Evolutionary conservation across 2,329 filamentous ascomycete genomes (phyloP), one percentile per base, ranked within the genome.

Genomic region (Sphaerulina populicola): DNA sequence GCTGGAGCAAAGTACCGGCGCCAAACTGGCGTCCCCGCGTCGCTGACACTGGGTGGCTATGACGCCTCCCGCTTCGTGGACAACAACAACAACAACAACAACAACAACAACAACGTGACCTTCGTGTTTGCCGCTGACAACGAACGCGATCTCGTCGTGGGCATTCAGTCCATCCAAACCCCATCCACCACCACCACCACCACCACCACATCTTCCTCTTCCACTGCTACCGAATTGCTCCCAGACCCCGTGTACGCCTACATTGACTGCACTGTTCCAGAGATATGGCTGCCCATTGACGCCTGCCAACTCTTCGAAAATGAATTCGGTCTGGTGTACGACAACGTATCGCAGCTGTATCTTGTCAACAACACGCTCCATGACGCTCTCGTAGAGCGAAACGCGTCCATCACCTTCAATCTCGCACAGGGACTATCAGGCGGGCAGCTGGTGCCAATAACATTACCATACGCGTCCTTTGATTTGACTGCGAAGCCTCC

Each of bases 1-100:
- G 85, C 85, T 37, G 86, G 86, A 12, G 83, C 83, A n/a, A 77
- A 77, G 55, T 88, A 88, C 62, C 76, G 82, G 6, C 23, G 6
- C 4, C 5, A 50, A 43, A 60, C 63, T 11, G 65, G 63, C 6
- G 65, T 70, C n/a, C 64, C 68, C 8, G 68, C 63, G 11, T 73
- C 71, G 29, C 67, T 88, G 41, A 85, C 81, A 0, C 69, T 89
- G 8, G 85, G 86, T 18, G 85, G 86, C 27, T 87, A 83, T 62
- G 85, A 88, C 63, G 66, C 73, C 10, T 75, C 77, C 39, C 77
- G 82, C 39, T 80, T 85, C 52, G 70, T 78, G 30, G 69, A 74
- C 1, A 85, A 88, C 63, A 70, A 81, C 48, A n/a, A n/a, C n/a
- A n/a, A n/a, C n/a, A n/a, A n/a, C n/a, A n/a, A n/a, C n/a, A n/a